Conservation (phyloP, 495 filamentous ascomycete genomes). For the Aspergillus sclerotioniger region DNA sequence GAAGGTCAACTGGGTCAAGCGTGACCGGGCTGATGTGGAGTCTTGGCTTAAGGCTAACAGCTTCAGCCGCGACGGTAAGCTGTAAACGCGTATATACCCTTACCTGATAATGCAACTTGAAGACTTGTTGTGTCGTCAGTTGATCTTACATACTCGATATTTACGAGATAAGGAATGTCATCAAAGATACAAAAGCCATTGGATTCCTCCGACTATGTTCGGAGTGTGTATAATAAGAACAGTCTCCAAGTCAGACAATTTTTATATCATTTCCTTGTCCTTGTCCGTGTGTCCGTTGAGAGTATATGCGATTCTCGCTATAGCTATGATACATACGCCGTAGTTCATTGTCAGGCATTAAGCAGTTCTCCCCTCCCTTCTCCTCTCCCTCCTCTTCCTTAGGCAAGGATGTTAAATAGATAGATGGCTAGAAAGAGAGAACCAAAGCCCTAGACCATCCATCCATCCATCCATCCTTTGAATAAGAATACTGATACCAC, state of each 20-base stretch:
- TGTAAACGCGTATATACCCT: conserved; percentile 20
- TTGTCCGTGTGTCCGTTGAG: no score
- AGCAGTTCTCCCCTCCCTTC: neutral
- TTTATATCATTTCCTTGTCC: no score
- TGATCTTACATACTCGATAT: neutral
- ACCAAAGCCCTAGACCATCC: neutral
- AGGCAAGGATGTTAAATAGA: neutral
- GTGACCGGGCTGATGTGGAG: conserved; percentile 60
- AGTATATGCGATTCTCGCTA: no score
- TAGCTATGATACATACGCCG: neutral
- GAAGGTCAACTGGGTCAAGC: conserved; percentile 60
- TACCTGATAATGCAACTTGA: neutral
- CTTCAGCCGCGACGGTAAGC: conserved; percentile 47
- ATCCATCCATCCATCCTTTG: neutral
- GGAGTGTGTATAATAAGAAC: no score
- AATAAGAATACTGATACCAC: no score
- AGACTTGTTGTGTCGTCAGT: neutral
- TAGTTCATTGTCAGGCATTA: neutral
- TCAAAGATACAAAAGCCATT: no score
- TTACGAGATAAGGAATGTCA: no score
- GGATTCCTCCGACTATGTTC: no score
- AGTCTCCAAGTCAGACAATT: no score
- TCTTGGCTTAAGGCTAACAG: conserved; percentile 59
- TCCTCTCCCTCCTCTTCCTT: neutral
- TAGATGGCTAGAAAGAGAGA: neutral